These are phyloP conservation scores for Viola odorata DNA, from an alignment of 345 rosid species.

Conservation along the genomic window DNA sequence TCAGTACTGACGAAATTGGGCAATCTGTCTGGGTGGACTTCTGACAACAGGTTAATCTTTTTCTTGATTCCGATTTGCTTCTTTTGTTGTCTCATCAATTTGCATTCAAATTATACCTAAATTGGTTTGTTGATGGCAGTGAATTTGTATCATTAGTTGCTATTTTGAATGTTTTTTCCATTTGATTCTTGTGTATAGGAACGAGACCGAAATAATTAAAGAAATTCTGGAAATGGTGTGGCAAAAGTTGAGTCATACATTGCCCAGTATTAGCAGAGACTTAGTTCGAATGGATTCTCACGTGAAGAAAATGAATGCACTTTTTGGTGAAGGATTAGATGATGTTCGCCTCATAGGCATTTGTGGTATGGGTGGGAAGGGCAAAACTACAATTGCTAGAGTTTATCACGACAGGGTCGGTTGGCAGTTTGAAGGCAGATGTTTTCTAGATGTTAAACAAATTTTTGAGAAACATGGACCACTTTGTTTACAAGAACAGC, in stretches of 20 bases:
- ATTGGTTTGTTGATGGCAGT: too few relatives aligned
- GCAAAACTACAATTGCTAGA: constrained; percentile 15
- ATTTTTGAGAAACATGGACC: constrained; percentile 1
- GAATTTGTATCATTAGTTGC: background rate
- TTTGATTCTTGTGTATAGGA: background rate
- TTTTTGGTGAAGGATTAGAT: background rate
- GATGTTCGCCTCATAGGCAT: constrained; percentile 14
- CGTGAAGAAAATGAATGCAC: background rate
- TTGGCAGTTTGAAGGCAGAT: constrained; percentile 3
- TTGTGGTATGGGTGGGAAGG: constrained; percentile 22
- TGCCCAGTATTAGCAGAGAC: background rate
- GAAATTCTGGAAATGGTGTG: background rate
- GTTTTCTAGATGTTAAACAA: constrained; percentile 17
- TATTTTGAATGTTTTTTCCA: background rate
- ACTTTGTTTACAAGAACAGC: constrained; percentile 1
- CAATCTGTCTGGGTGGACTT: too few relatives aligned
- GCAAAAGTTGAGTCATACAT: background rate
- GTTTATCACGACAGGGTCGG: background rate
- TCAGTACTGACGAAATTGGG: too few relatives aligned
- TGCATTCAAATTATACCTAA: too few relatives aligned
- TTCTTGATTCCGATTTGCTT: too few relatives aligned
- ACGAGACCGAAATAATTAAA: background rate
- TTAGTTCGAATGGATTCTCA: background rate
- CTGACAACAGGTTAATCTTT: too few relatives aligned
- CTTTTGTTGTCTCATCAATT: too few relatives aligned